These are phyloP conservation scores for Pyricularia pennisetigena DNA, from an alignment of 2,329 filamentous ascomycete species.

Conservation along the genomic window DNA sequence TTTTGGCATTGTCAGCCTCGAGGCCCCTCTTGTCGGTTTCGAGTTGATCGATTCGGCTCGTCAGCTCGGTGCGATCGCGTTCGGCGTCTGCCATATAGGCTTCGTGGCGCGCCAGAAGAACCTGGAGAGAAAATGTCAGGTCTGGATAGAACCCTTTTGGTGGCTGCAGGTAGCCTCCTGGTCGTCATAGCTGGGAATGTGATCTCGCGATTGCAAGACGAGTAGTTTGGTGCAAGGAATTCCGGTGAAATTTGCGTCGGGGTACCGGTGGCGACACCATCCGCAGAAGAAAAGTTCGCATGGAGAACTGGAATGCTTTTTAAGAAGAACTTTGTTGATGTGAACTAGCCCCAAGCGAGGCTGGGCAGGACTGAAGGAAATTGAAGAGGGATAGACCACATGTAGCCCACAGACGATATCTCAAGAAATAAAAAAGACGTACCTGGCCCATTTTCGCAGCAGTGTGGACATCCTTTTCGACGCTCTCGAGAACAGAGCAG, in stretches of 20 bases:
- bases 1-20: conserved; percentile 66
- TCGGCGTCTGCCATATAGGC: conserved; percentile 89
- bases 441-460: conserved; percentile 90
- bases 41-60: conserved; percentile 62
- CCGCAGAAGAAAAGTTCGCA: background rate
- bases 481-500: conserved; percentile 61
- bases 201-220: background rate
- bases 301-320: background rate
- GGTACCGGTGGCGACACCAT: background rate
- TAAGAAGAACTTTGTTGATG: background rate
- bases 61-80: conserved; percentile 67
- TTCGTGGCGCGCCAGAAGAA: conserved; percentile 84
- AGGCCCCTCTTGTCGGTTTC: conserved; percentile 65
- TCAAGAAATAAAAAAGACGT: conserved; percentile 27
- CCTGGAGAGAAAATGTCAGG: conserved; percentile 72
- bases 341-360: background rate
- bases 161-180: background rate
- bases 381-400: background rate
- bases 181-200: background rate
- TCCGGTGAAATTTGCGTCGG: background rate
- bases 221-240: background rate
- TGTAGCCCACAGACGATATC: conserved; percentile 9
- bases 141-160: background rate
- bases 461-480: conserved; percentile 80
- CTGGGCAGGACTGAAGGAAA: background rate